Evolutionary conservation across 2,329 filamentous ascomycete species (phyloP).

Genomic region (Aspergillus eucalypticola): DNA sequence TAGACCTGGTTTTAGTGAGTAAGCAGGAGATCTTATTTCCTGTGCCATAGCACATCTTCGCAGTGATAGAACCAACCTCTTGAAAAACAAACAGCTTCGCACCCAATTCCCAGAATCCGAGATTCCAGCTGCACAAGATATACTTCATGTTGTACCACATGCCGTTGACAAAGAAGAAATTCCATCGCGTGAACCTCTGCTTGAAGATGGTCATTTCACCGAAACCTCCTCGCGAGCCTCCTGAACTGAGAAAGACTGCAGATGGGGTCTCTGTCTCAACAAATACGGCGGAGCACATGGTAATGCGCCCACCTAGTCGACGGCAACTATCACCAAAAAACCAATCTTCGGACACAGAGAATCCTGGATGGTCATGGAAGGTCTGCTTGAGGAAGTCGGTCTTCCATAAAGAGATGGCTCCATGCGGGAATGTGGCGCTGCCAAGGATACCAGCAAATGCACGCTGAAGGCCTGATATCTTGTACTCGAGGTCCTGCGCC

Average conservation of each 20-base stretch:
- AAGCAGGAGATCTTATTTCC: slow-evolving; percentile 19
- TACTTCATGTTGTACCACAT: slow-evolving; percentile 53
- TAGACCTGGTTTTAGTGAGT: slow-evolving; percentile 35
- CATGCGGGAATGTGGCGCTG: slow-evolving; percentile 53
- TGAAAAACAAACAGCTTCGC: slow-evolving; percentile 53
- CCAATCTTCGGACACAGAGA: slow-evolving; percentile 54
- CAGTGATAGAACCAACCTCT: slow-evolving; percentile 33
- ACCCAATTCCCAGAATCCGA: slow-evolving; percentile 53
- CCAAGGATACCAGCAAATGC: slow-evolving; percentile 48
- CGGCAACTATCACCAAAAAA: slow-evolving; percentile 54
- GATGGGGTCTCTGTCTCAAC: slow-evolving; percentile 54
- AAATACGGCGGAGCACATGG: slow-evolving; percentile 53
- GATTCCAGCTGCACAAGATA: slow-evolving; percentile 50
- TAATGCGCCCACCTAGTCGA: slow-evolving; percentile 47
- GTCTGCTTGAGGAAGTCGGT: slow-evolving; percentile 47
- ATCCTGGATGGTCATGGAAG: slow-evolving; percentile 53
- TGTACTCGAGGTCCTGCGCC: slow-evolving; percentile 56
- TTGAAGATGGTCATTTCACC: slow-evolving; percentile 57
- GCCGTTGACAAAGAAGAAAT: slow-evolving; percentile 55
- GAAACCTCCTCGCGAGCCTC: slow-evolving; percentile 47
- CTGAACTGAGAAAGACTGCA: slow-evolving; percentile 43
- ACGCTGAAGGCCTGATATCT: slow-evolving; percentile 50
- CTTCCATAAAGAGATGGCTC: slow-evolving; percentile 54
- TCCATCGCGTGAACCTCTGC: slow-evolving; percentile 54
- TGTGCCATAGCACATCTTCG: background rate